Conservation (phyloP, 805 yeast genomes). For the Wickerhamiella shivajii region DNA sequence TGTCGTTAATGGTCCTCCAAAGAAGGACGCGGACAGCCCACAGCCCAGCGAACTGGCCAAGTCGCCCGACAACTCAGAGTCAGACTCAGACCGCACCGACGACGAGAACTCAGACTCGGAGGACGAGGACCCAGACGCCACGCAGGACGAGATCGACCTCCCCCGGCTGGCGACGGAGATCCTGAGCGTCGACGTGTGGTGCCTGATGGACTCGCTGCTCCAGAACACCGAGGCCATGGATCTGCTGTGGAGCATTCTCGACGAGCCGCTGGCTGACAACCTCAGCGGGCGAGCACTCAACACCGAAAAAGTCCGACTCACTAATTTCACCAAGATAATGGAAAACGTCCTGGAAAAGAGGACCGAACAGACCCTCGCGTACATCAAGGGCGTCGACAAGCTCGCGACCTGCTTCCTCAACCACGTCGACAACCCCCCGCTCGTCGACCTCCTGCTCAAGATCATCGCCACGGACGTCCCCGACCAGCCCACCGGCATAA, state of each 20-base stretch:
- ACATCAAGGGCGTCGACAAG: slow-evolving; percentile 50
- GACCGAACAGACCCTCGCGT: slow-evolving; percentile 60
- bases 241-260: slow-evolving; percentile 68
- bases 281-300: background rate
- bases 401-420: slow-evolving; percentile 68
- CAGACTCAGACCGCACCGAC: slow-evolving; percentile 12
- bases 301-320: slow-evolving; percentile 35
- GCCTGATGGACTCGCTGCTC: slow-evolving; percentile 78
- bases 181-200: slow-evolving; percentile 85
- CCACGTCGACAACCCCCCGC: slow-evolving; percentile 83
- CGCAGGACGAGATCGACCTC: slow-evolving; percentile 4
- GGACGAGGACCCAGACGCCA: slow-evolving; percentile 20
- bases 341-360: slow-evolving; percentile 83
- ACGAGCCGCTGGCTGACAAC: slow-evolving; percentile 37
- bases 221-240: slow-evolving; percentile 51
- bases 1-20: slow-evolving; percentile 23
- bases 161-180: slow-evolving; percentile 78
- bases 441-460: slow-evolving; percentile 83
- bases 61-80: slow-evolving; percentile 12
- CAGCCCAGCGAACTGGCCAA: slow-evolving; percentile 3
- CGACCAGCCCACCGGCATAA: slow-evolving; percentile 75
- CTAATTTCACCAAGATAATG: slow-evolving; percentile 80
- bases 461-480: slow-evolving; percentile 88
- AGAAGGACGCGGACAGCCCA: slow-evolving; percentile 11
- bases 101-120: slow-evolving; percentile 14